Evolutionary conservation across 2,329 filamentous ascomycete genomes (phyloP).

Genomic region (Curvularia verruculosa): DNA sequence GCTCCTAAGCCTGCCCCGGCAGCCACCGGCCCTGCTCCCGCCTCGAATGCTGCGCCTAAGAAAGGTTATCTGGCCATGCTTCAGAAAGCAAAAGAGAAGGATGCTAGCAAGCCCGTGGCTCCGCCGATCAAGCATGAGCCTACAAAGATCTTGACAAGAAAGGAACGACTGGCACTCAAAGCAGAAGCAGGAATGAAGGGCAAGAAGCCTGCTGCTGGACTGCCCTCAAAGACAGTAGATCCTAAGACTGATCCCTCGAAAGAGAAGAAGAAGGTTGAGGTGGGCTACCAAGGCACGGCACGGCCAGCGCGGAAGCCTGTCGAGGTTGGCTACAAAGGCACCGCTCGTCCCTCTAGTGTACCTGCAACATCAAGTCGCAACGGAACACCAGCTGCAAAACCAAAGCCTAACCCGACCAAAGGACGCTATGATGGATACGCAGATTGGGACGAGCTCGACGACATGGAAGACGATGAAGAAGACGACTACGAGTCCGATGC

Average conservation of each 20-base stretch:
- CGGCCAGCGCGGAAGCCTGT: slow-evolving; percentile 47
- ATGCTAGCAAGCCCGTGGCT: slow-evolving; percentile 55
- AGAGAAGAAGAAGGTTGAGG: slow-evolving; percentile 48
- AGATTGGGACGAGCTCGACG: slow-evolving; percentile 47
- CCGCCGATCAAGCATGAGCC: slow-evolving; percentile 78
- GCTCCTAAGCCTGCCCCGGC: slow-evolving; percentile 28
- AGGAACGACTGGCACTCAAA: slow-evolving; percentile 57
- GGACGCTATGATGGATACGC: slow-evolving; percentile 49
- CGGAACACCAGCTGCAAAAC: slow-evolving; percentile 35
- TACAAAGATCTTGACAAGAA: slow-evolving; percentile 67
- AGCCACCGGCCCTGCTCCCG: slow-evolving; percentile 30
- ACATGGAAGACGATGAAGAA: slow-evolving; percentile 65
- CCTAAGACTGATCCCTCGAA: slow-evolving; percentile 36
- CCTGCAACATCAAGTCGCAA: slow-evolving; percentile 34
- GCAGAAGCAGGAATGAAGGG: slow-evolving; percentile 51
- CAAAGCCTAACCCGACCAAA: slow-evolving; percentile 37
- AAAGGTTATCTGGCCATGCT: slow-evolving; percentile 78
- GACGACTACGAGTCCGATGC: slow-evolving; percentile 67
- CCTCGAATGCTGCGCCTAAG: slow-evolving; percentile 60
- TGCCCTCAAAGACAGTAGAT: slow-evolving; percentile 21
- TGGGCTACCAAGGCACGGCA: slow-evolving; percentile 58
- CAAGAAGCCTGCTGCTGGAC: slow-evolving; percentile 37
- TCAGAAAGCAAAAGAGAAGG: slow-evolving; percentile 70
- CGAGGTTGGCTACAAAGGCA: slow-evolving; percentile 48
- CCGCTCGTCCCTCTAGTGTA: slow-evolving; percentile 36